Base-by-base conservation (phyloP, 176 grass and related monocot species). In the Oryza glaberrima region DNA sequence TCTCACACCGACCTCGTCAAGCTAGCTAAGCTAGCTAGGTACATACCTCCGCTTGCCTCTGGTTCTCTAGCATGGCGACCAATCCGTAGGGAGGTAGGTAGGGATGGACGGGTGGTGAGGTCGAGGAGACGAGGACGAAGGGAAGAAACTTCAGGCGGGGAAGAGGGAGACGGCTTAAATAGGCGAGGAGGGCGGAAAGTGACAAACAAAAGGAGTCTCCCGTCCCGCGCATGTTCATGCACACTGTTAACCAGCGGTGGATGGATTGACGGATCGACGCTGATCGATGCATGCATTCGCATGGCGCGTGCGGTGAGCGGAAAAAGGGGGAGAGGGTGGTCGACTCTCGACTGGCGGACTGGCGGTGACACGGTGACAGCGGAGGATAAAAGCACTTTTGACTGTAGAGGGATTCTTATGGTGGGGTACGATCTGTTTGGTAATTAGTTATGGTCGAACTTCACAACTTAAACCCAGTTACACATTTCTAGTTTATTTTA, bases 21-120 rank as follows among this genome's bases (percentile, higher is more conserved):
- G 54, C 12, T 8, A 5, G 16, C 14, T 63, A 63, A 82, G 54
- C 12, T 8, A 5, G 16, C 14, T 63, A 63, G n/a, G 19, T 82
- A 43, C 85, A 36, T 76, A 96, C 94, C 83, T 97, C 94, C 88
- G 91, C 92, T 82, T 90, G 88, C 75, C 86, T 90, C 83, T 92
- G 87, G 61, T 94, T 92, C 60, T 88, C 87, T 11, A 67, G 82
- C 91, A 97, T 94, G 83, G 23, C 83, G 79, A 43, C 73, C 70
- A 41, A 12, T 30, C 23, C 20, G 44, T 35, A 34, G 40, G 14
- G 34, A 60, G 52, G 41, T 63, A 46, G 74, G 8, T 25, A 63
- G 20, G 9, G 9, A 44, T 43, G 7, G 28, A 28, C 28, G 8
- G 41, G 7, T 44, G 43, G 8, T 23, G 2, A n/a, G 19, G 40